phyloP scores from a whole-genome alignment of 345 rosid genomes.

The Citrus sinensis region DNA sequence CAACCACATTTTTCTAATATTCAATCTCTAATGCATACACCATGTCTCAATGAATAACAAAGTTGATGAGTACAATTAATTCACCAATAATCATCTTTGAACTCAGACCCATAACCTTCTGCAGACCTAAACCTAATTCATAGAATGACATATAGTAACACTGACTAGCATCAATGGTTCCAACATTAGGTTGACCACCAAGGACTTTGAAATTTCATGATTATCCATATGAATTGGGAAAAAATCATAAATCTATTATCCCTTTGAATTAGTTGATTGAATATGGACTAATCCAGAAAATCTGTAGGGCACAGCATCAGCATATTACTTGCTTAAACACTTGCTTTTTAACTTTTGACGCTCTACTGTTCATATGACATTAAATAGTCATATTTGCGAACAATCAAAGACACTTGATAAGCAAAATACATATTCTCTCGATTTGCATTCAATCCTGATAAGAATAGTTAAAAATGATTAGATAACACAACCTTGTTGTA shows the following conservation, averaged over 20 bases:
- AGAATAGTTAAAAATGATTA: not conserved
- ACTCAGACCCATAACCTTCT: not conserved
- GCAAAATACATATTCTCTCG: not conserved
- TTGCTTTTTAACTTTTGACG: not conserved
- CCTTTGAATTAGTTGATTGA: not conserved
- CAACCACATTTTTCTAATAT: not conserved
- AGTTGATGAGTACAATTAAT: not conserved
- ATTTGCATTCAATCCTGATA: not conserved
- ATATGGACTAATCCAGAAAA: not conserved
- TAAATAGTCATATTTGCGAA: not conserved
- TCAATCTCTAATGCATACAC: not conserved
- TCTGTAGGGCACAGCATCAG: not conserved
- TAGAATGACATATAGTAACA: not conserved
- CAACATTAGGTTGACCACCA: not conserved
- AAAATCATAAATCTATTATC: not conserved
- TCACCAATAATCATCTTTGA: not conserved
- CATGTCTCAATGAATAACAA: not conserved
- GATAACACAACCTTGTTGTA: not conserved
- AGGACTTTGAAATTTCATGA: not conserved
- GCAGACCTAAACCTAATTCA: not conserved
- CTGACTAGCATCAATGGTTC: not conserved
- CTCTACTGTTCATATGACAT: not conserved
- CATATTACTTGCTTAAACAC: not conserved
- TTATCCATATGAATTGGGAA: not conserved
- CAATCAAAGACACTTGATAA: not conserved